Evolutionary conservation across 2,329 filamentous ascomycete genomes (phyloP), one percentile per base, ranked within the genome.

Genomic region (Trichoderma asperellum): DNA sequence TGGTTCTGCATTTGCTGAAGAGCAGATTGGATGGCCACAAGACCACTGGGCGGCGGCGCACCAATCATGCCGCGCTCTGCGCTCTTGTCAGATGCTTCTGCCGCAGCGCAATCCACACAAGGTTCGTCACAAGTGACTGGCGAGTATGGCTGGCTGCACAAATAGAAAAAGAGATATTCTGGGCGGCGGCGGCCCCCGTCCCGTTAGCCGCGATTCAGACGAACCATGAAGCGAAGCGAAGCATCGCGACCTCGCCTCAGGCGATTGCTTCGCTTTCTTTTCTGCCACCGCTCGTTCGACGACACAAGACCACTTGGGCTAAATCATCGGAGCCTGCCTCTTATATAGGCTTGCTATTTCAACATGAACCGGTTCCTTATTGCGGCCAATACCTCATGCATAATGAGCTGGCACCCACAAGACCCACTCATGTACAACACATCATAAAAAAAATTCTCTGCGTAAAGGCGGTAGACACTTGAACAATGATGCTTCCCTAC

Each of bases 381-480:
- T 11, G 43, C 62, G 65, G 47, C 65, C 40, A 68, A 63, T 70
- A 70, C 40, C 40, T 66, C 55, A 66, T 70, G 69, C 69, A 70
- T 65, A 70, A 70, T 70, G 69, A 70, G 64, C 63, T 70, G 69
- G 53, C 69, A 70, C 52, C 43, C 58, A 47, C 52, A 27, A 58
- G 69, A 64, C 64, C 69, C 69, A 65, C 61, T 56, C 69, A 68
- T 68, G 64, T 68, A 68, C 69, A 68, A 68, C 69, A 64, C 69
- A 64, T 70, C 69, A 70, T 66, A 64, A 64, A 58, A 58, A 62
- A 65, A 52, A 58, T 43, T 64, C 58, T 63, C 43, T 59, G 65
- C 57, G 57, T 29, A 57, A 59, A 58, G 68, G 60, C 53, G 52
- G 52, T 59, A 56, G 57, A 49, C 34, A 35, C 29, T 34, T n/a